A percentile compares a stretch with the other conserved stretches of the same genome.
Conservation (phyloP, 768 basidiomycete genomes). For the Russula vinacea region DNA sequence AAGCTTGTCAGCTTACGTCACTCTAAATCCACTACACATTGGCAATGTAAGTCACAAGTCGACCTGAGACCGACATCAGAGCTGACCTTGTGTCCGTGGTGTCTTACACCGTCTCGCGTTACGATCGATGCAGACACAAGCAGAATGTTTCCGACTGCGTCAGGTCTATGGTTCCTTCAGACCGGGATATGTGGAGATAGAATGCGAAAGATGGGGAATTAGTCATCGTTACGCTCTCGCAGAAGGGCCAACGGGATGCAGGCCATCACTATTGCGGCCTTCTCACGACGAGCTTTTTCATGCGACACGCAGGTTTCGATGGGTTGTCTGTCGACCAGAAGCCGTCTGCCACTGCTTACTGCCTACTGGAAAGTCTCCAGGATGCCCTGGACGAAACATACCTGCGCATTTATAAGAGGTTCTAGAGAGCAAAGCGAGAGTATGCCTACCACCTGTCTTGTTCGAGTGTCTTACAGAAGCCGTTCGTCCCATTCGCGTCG, state of each 20-base stretch:
- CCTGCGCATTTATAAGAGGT: neutral
- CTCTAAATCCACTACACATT: neutral
- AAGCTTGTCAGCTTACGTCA: neutral
- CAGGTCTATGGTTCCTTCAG: neutral
- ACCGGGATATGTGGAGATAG: neutral
- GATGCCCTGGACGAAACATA: neutral
- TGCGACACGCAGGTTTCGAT: neutral
- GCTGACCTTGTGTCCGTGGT: neutral
- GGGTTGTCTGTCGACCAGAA: neutral
- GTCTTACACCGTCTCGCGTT: neutral
- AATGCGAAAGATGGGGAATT: neutral
- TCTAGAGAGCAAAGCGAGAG: neutral
- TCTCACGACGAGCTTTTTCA: neutral
- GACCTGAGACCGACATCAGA: neutral
- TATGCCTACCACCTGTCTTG: neutral
- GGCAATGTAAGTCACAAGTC: neutral
- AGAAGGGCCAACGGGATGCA: neutral
- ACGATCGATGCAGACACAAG: constrained; percentile 1
- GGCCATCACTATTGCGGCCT: neutral
- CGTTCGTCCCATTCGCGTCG: too few species aligned
- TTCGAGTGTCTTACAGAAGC: too few species aligned
- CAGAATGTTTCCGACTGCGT: neutral
- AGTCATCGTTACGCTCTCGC: neutral
- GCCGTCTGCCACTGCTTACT: neutral
- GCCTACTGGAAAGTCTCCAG: neutral